Base-by-base conservation (phyloP, 1,284 basidiomycete genomes). In the Ganoderma lingzhi region DNA sequence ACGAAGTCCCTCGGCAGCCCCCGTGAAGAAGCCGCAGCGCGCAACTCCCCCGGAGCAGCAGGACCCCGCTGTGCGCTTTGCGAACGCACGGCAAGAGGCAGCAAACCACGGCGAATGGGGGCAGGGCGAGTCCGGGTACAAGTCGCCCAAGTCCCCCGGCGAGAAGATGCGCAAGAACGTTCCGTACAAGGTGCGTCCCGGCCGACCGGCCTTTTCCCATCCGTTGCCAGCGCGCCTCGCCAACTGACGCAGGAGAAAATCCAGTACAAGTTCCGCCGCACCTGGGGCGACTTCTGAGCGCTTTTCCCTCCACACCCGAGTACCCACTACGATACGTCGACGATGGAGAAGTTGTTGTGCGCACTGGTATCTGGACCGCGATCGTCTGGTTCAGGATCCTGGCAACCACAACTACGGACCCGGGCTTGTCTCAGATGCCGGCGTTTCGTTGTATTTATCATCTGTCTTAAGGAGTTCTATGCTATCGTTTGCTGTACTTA, bases 201-300 rank as follows among this genome's bases (percentile, higher is more conserved):
- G 35, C 44, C 15, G 17, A 23, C n/a, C 15, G 44, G 44, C 44
- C 15, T 5, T 15, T 2, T 53, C 48, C 64, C 42, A 68, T 30
- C 28, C 28, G 55, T 59, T 63, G 63, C 53, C 60, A 5, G 53
- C 14, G 44, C 45, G 23, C n/a, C 62, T 73, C 63, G 53, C 71
- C 63, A 66, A 73, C 76, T 82, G 72, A 88, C 84, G 81, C 75
- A 88, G 87, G 84, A 82, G 71, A 86, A 85, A 63, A 85, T 91
- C 80, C 89, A 95, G 94, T 95, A 94, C 82, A 95, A 95, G 81
- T 94, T 95, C 88, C 88, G 90, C 64, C 88, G 92, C 64, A 93
- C 84, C 74, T 95, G 93, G 92, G 93, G 93, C 45, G 93, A 95
- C 80, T 95, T 95, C 81, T 95, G 64, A 73, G 59, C 65, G 23